These are phyloP conservation scores for Penicillium coprophilum DNA, from an alignment of 495 filamentous ascomycete species.

Conservation along the genomic window DNA sequence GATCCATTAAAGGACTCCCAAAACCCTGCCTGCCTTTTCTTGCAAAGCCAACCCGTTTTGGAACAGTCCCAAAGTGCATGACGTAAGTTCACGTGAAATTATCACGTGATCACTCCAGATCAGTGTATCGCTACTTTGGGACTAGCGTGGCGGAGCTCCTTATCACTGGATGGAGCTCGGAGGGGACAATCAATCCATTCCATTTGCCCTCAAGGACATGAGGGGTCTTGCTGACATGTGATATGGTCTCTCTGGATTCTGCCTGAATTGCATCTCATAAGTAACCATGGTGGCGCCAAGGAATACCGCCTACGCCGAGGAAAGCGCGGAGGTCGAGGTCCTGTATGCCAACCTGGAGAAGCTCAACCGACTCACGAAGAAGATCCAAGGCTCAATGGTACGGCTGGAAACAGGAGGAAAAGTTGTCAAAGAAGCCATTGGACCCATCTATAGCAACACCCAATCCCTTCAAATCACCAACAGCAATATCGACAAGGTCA, in stretches of 20 bases:
- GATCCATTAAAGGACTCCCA: conserved; percentile 10
- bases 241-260: conserved; percentile 9
- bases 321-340: conserved; percentile 70
- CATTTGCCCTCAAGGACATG: not conserved
- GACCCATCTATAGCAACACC: conserved; percentile 91
- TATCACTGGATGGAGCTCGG: conserved; percentile 20
- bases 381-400: conserved; percentile 83
- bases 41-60: conserved; percentile 9
- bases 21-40: not conserved
- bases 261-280: conserved; percentile 11
- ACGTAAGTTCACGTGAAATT: conserved; percentile 30
- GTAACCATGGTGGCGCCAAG: conserved; percentile 50
- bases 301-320: conserved; percentile 62
- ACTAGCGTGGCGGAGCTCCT: conserved; percentile 29
- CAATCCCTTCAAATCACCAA: conserved; percentile 80
- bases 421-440: conserved; percentile 86
- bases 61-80: conserved; percentile 16
- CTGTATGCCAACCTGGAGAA: conserved; percentile 65
- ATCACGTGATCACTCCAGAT: not conserved
- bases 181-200: conserved; percentile 10
- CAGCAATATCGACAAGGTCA: conserved; percentile 82
- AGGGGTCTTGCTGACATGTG: conserved; percentile 20
- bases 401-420: conserved; percentile 84
- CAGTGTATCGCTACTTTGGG: conserved; percentile 12
- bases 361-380: conserved; percentile 76